These are phyloP conservation scores for Cladosporium sphaerospermum DNA, from an alignment of 2,329 filamentous ascomycete genomes.

Conservation along the genomic window DNA sequence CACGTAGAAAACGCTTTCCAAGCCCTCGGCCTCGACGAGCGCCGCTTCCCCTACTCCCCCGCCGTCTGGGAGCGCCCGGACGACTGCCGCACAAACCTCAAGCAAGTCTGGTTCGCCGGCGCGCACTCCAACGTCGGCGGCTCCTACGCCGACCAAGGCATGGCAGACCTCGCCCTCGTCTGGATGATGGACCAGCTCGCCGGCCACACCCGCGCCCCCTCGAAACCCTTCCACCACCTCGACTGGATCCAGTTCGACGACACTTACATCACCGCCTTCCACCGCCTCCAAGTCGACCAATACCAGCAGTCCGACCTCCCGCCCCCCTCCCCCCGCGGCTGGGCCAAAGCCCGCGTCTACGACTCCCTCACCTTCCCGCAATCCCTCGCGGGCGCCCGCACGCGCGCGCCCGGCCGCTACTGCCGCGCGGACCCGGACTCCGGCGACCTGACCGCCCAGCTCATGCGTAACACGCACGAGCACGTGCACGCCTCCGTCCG, in stretches of 20 bases:
- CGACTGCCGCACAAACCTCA: constrained; percentile 31
- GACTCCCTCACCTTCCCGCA: constrained; percentile 31
- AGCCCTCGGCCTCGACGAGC: constrained; percentile 50
- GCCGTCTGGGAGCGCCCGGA: constrained; percentile 41
- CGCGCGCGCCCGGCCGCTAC: constrained; percentile 27
- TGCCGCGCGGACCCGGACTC: constrained; percentile 25
- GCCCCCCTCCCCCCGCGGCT: constrained; percentile 19
- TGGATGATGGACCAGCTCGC: constrained; percentile 39
- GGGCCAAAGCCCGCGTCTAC: constrained; percentile 30
- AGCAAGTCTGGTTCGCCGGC: constrained; percentile 53
- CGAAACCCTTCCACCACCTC: constrained; percentile 20
- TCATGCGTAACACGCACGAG: constrained; percentile 29
- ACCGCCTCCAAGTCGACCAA: constrained; percentile 21
- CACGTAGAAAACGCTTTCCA: constrained; percentile 51
- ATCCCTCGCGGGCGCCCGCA: constrained; percentile 23
- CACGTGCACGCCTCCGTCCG: constrained; percentile 32
- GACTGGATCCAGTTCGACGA: constrained; percentile 34
- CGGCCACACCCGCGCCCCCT: constrained; percentile 22
- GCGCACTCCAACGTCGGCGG: constrained; percentile 49
- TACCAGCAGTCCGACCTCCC: constrained; percentile 16
- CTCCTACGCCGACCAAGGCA: constrained; percentile 30
- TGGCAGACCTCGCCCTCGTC: constrained; percentile 34
- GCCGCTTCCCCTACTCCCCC: constrained; percentile 45
- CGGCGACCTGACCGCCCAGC: constrained; percentile 16
- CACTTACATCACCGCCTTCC: constrained; percentile 26